phyloP scores from a whole-genome alignment of 2,329 filamentous ascomycete genomes.

The Coniochaeta ligniaria region DNA sequence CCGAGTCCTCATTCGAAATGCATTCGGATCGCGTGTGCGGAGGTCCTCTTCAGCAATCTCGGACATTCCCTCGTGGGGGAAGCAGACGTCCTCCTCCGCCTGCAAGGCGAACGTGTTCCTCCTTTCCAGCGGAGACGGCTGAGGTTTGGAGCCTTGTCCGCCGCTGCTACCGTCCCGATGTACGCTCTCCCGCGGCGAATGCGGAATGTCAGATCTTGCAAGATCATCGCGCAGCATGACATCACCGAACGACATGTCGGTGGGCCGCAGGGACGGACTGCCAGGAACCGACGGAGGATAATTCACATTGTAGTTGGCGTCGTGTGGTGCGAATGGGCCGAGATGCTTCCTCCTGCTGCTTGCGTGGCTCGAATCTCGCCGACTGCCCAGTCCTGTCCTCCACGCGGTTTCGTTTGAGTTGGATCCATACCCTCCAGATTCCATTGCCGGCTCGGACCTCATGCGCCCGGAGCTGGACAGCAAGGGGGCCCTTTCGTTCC shows the following conservation, averaged over 20 bases:
- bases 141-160: slow-evolving; percentile 10
- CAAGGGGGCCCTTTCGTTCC: slow-evolving; percentile 41
- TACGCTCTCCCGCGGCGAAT: not conserved
- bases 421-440: slow-evolving; percentile 31
- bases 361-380: slow-evolving; percentile 36
- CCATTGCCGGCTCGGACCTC: slow-evolving; percentile 21
- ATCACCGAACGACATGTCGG: slow-evolving; percentile 55
- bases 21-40: slow-evolving; percentile 31
- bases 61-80: slow-evolving; percentile 71
- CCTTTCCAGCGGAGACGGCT: slow-evolving; percentile 29
- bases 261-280: slow-evolving; percentile 45
- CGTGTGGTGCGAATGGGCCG: slow-evolving; percentile 17
- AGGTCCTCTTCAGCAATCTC: slow-evolving; percentile 75
- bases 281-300: slow-evolving; percentile 62
- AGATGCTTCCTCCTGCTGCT: slow-evolving; percentile 39
- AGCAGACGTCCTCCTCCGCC: slow-evolving; percentile 86
- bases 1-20: slow-evolving; percentile 29
- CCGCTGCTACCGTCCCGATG: slow-evolving; percentile 15
- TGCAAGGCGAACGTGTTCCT: slow-evolving; percentile 55
- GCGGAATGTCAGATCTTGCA: not conserved
- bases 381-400: slow-evolving; percentile 25
- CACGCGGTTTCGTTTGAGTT: slow-evolving; percentile 23
- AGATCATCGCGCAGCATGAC: slow-evolving; percentile 65
- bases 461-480: slow-evolving; percentile 35
- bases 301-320: slow-evolving; percentile 55